Evolutionary conservation across 2,329 filamentous ascomycete genomes (phyloP), one percentile per base, ranked within the genome.

Genomic region (Penicillium freii): DNA sequence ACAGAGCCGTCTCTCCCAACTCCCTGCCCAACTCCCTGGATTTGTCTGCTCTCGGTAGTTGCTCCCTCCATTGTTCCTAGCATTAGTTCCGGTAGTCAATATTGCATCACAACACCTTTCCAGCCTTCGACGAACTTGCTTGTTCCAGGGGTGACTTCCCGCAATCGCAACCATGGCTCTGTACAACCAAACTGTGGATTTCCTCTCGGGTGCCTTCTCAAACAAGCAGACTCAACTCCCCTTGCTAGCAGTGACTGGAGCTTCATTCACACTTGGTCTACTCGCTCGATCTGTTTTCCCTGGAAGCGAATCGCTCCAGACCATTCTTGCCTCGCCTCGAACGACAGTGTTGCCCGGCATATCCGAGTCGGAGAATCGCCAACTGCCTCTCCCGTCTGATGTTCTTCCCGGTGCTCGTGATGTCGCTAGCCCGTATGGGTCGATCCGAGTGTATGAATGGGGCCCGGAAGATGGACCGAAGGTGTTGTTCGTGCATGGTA

Each of bases 401-500:
- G 82, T 83, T 17, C 81, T 92, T 6, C 73, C 73, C 5, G 73
- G 89, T 7, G 84, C 78, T 0, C 82, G 89, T 57, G 84, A 91
- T 69, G 85, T 94, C 17, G 62, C 67, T 4, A 74, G 69, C 8
- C 76, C 77, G 2, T 92, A 90, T 69, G 90, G 91, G 17, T 84
- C 77, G 5, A 83, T 90, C 60, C 79, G 87, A 45, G 86, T 90
- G 3, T 93, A 91, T 70, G 91, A 95, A 78, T 94, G 87, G 82
- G 91, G 91, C 0, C 88, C 89, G 0, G 81, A 85, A 57, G 76
- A 82, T 36, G 90, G 90, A 1, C 81, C 85, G 29, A 91, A 87
- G 67, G 85, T 93, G 1, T 76, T 95, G 15, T 77, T 95, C 27
- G 75, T 95, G 17, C 91, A 93, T 72, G 91, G 91, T 5, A 92